These are phyloP conservation scores for Acer yangbiense DNA, from an alignment of 345 rosid species.

Conservation along the genomic window DNA sequence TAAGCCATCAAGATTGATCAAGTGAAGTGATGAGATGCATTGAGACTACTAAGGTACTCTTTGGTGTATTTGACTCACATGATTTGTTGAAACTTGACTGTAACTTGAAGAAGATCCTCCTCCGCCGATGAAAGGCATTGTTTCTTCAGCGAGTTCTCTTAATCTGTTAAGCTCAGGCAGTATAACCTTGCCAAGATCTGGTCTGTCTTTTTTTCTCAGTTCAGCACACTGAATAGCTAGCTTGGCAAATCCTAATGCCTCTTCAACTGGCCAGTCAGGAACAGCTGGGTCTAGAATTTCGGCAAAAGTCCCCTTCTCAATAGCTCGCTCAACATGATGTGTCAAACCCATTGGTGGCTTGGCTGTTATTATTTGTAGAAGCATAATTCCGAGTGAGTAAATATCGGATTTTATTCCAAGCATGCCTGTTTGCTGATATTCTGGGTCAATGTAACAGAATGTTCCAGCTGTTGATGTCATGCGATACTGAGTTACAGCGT, in stretches of 20 bases:
- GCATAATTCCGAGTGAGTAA: slow-evolving; percentile 78
- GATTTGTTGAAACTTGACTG: slow-evolving; percentile 36
- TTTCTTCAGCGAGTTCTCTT: slow-evolving; percentile 62
- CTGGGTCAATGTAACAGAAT: slow-evolving; percentile 93
- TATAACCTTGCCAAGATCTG: slow-evolving; percentile 63
- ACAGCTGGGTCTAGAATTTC: slow-evolving; percentile 58
- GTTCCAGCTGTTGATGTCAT: slow-evolving; percentile 96
- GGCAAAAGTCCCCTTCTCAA: slow-evolving; percentile 56
- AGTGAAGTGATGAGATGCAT: too few species aligned
- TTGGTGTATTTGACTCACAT: slow-evolving; percentile 31
- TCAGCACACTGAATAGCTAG: slow-evolving; percentile 74
- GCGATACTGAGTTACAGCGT: slow-evolving; percentile 69
- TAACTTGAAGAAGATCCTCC: slow-evolving; percentile 29
- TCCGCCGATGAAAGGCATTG: slow-evolving; percentile 35
- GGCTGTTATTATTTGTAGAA: slow-evolving; percentile 82
- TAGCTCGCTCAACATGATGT: slow-evolving; percentile 60
- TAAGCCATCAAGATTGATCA: too few species aligned
- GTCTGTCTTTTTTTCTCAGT: slow-evolving; percentile 82
- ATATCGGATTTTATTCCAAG: slow-evolving; percentile 82
- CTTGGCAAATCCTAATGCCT: slow-evolving; percentile 59
- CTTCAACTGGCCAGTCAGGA: slow-evolving; percentile 78
- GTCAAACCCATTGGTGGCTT: slow-evolving; percentile 91
- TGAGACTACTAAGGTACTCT: too few species aligned
- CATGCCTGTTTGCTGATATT: slow-evolving; percentile 93
- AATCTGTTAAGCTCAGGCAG: slow-evolving; percentile 75